Evolutionary conservation across 345 rosid species (phyloP), one percentile per base, ranked within the genome.

Genomic region (Psidium friedrichsthalianum): DNA sequence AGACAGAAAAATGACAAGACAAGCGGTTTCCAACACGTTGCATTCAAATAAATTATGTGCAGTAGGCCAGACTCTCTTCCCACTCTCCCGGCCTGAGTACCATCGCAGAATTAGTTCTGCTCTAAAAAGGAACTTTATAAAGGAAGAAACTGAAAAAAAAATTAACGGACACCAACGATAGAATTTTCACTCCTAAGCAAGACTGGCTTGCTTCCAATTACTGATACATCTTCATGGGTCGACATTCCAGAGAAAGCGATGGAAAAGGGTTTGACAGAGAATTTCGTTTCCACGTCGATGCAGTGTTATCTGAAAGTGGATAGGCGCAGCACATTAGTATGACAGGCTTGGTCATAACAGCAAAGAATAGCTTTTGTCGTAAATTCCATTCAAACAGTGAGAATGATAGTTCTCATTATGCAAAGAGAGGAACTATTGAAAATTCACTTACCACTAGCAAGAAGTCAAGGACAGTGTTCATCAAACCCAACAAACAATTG

Each of bases 61-160:
- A 69, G 36, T 69, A 69, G 1, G 80, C 80, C 25, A 18, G 13
- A 18, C 40, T 36, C 78, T 29, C 44, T 18, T 36, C 47, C 80
- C 0, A 0, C 47, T 36, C 47, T 69, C 6, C 10, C 25, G 0
- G 42, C 47, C 5, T 69, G 47, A 5, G 14, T 69, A 0, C 80
- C 80, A 18, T 69, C 3, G 7, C 80, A 69, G 80, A 69, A 69
- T 2, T 36, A 18, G 24, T 18, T 69, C 78, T 8, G 24, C 0
- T 8, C 24, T 69, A 69, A 24, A 69, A 69, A 8, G 24, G 32
- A 64, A 64, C 22, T 15, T 6, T 0, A 29, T 15, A 61, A 15
- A 7, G 58, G 29, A 3, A 3, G 40, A 6, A 32, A 69, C 13
- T 69, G 20, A 54, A 20, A 54, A 54, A 54, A 54, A 54, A 20